These are phyloP conservation scores for Rostrohypoxylon terebratum DNA, from an alignment of 495 filamentous ascomycete species.

Conservation along the genomic window DNA sequence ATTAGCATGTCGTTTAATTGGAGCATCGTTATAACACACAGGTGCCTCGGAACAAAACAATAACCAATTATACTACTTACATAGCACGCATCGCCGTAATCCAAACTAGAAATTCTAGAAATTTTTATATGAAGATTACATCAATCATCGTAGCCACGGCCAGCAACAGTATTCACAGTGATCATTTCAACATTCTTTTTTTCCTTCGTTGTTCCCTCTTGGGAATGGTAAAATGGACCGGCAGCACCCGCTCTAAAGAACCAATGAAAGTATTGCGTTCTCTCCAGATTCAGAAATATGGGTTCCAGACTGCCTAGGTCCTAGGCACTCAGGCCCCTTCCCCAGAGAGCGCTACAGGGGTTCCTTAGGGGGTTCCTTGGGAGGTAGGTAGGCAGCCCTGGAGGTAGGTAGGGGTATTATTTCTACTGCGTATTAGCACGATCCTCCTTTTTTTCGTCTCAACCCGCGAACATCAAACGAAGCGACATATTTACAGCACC, in stretches of 20 bases:
- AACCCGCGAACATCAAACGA: conserved; percentile 38
- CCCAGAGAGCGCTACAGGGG: conserved; percentile 5
- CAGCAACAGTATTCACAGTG: not conserved
- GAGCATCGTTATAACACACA: not conserved
- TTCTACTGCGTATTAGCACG: conserved; percentile 13
- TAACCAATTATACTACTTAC: not conserved
- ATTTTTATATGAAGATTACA: not conserved
- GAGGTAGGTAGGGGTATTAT: not conserved
- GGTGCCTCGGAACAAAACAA: not conserved
- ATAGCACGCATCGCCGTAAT: not conserved
- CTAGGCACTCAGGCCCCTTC: too few relatives aligned
- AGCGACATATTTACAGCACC: not conserved
- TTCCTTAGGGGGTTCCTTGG: too few relatives aligned
- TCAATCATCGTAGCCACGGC: not conserved
- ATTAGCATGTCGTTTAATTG: conserved; percentile 15
- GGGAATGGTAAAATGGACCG: not conserved
- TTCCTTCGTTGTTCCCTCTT: not conserved
- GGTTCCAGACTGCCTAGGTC: conserved; percentile 33
- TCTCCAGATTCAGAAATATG: conserved; percentile 30
- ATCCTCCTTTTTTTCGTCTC: conserved; percentile 35
- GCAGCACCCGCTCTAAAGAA: not conserved
- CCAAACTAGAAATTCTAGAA: not conserved
- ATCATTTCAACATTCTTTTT: not conserved
- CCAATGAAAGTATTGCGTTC: conserved; percentile 28
- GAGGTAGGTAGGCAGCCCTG: too few relatives aligned